Percentiles rank a stretch among this genome's conserved stretches.
phyloP scores from a whole-genome alignment of 208 protist species.

The Crithidia acanthocephali region DNA sequence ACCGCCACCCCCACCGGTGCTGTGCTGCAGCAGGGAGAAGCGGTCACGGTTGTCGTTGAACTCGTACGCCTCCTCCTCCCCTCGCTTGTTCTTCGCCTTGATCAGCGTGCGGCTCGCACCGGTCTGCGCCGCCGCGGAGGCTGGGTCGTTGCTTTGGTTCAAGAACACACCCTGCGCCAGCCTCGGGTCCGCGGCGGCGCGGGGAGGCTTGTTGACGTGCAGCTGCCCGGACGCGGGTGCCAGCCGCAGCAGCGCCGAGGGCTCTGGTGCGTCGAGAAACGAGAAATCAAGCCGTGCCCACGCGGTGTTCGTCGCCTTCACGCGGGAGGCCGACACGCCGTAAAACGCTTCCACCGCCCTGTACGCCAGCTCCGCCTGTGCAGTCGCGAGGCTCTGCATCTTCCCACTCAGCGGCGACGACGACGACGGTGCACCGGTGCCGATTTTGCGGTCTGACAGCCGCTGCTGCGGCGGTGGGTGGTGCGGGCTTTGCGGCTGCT shows the following conservation, averaged over 20 bases:
- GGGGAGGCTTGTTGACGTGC: slow-evolving; percentile 38
- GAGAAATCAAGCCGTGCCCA: slow-evolving; percentile 65
- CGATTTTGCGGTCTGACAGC: slow-evolving; percentile 1
- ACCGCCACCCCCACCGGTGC: neutral
- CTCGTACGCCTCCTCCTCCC: slow-evolving; percentile 92
- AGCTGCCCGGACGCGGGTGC: slow-evolving; percentile 49
- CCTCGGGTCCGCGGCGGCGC: slow-evolving; percentile 49
- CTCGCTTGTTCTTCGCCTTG: slow-evolving; percentile 86
- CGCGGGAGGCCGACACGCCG: slow-evolving; percentile 40
- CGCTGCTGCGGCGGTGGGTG: slow-evolving; percentile 7
- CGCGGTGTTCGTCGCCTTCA: slow-evolving; percentile 40
- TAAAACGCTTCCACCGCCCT: slow-evolving; percentile 57
- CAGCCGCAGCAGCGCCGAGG: slow-evolving; percentile 45
- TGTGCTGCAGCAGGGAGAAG: slow-evolving; percentile 44
- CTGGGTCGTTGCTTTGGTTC: slow-evolving; percentile 71
- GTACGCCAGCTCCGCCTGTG: slow-evolving; percentile 35
- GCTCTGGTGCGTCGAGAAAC: slow-evolving; percentile 42
- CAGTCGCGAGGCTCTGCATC: neutral
- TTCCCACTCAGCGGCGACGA: neutral
- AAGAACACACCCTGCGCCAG: slow-evolving; percentile 77
- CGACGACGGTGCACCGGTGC: neutral
- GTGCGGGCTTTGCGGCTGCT: slow-evolving; percentile 2
- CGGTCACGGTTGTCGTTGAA: slow-evolving; percentile 56
- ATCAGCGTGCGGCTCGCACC: slow-evolving; percentile 59
- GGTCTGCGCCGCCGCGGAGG: neutral